These are phyloP conservation scores for Saccharomycopsis capsularis DNA, from an alignment of 805 yeast genomes.

Conservation along the genomic window DNA sequence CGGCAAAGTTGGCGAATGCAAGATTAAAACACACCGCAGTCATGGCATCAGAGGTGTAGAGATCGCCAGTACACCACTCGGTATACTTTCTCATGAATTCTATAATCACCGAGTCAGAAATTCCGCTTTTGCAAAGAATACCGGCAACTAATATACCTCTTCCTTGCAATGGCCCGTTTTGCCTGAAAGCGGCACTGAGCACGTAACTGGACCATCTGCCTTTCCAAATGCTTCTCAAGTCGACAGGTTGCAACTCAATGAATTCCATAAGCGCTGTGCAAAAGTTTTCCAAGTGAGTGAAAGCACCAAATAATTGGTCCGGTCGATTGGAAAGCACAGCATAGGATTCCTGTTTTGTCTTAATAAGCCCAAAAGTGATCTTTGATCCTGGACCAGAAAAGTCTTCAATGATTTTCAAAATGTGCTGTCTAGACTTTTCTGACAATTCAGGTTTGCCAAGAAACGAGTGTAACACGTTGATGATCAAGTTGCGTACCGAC, in stretches of 20 bases:
- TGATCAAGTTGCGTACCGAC: constrained; percentile 39
- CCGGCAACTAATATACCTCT: constrained; percentile 68
- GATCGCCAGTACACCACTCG: constrained; percentile 27
- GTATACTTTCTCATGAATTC: constrained; percentile 31
- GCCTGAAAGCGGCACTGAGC: constrained; percentile 52
- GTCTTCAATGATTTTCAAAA: constrained; percentile 14
- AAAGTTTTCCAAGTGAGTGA: constrained; percentile 45
- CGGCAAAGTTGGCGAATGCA: constrained; percentile 34
- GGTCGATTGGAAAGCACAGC: constrained; percentile 10
- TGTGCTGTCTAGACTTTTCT: constrained; percentile 2
- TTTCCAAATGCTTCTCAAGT: constrained; percentile 39
- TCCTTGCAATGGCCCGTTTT: constrained; percentile 53
- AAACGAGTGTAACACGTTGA: constrained; percentile 47
- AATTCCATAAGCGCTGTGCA: constrained; percentile 49
- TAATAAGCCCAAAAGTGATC: constrained; percentile 16
- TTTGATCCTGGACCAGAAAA: constrained; percentile 17
- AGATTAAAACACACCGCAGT: constrained; percentile 32
- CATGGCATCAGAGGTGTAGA: constrained; percentile 24
- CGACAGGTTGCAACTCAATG: constrained; percentile 35
- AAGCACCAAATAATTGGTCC: constrained; percentile 25
- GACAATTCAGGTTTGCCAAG: constrained; percentile 30
- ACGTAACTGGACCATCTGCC: constrained; percentile 60
- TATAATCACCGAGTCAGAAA: constrained; percentile 47
- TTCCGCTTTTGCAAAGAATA: constrained; percentile 54
- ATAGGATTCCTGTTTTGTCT: constrained; percentile 9